Evolutionary conservation across 768 basidiomycete genomes (phyloP).

Genomic region (Leucocoprinus sp.): DNA sequence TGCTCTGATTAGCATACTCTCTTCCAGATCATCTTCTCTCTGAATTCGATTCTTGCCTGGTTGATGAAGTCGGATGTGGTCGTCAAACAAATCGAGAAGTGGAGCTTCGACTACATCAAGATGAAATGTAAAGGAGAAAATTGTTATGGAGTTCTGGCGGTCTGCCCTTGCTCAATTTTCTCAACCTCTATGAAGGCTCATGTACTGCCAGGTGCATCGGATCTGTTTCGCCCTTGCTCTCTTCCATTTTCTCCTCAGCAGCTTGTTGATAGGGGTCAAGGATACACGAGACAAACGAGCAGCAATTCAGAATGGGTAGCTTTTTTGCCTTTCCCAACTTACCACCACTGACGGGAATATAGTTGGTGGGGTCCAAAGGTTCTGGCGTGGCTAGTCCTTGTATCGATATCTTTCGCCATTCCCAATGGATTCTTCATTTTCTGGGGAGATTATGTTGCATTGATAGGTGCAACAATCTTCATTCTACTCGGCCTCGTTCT

Average conservation of each 20-base stretch:
- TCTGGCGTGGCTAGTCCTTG: constrained; percentile 77
- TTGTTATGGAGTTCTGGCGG: constrained; percentile 94
- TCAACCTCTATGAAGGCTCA: constrained; percentile 2
- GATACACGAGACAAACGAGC: constrained; percentile 91
- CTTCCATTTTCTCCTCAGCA: constrained; percentile 77
- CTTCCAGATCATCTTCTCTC: constrained; percentile 91
- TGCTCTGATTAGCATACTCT: not conserved
- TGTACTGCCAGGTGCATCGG: constrained; percentile 64
- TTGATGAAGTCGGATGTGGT: constrained; percentile 88
- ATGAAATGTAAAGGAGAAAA: constrained; percentile 92
- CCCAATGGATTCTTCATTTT: constrained; percentile 98
- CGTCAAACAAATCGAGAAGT: constrained; percentile 80
- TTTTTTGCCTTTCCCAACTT: not conserved
- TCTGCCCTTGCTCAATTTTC: constrained; percentile 30
- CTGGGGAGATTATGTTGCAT: constrained; percentile 89
- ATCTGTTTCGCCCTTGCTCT: constrained; percentile 92
- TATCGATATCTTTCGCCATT: constrained; percentile 83
- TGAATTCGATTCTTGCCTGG: constrained; percentile 97
- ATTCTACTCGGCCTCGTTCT: constrained; percentile 96
- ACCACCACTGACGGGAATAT: constrained; percentile 4
- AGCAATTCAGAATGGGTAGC: constrained; percentile 93
- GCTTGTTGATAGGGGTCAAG: constrained; percentile 75
- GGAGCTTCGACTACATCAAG: constrained; percentile 96
- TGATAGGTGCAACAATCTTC: constrained; percentile 90
- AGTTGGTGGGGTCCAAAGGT: constrained; percentile 99